phyloP scores from a whole-genome alignment of 768 basidiomycete genomes.

The Nidularia sp. region DNA sequence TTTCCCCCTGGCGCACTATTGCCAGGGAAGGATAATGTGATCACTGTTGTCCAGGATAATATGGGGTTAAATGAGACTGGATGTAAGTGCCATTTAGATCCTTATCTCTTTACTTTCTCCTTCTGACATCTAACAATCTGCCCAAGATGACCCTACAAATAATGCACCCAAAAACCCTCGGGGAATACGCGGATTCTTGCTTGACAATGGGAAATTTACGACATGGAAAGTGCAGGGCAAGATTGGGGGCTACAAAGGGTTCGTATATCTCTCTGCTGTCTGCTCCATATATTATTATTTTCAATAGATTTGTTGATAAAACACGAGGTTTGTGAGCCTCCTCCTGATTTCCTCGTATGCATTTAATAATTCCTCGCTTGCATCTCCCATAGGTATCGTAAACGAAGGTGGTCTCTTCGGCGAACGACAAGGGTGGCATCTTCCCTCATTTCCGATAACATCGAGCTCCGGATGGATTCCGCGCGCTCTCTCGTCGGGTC shows the following conservation, averaged over 20 bases:
- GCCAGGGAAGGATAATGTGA: constrained; percentile 60
- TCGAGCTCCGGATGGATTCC: constrained; percentile 37
- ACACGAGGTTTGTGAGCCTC: constrained; percentile 29
- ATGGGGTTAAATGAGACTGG: constrained; percentile 73
- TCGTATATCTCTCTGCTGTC: constrained; percentile 10
- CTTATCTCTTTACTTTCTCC: too few species aligned
- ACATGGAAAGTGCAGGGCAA: constrained; percentile 76
- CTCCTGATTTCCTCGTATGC: neutral
- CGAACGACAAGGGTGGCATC: constrained; percentile 73
- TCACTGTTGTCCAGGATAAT: constrained; percentile 78
- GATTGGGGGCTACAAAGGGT: constrained; percentile 66
- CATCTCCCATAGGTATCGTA: constrained; percentile 38
- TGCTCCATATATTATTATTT: constrained; percentile 16
- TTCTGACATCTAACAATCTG: too few species aligned
- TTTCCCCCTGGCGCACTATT: constrained; percentile 57
- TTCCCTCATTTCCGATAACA: constrained; percentile 64
- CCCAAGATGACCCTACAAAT: too few species aligned
- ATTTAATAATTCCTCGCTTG: neutral
- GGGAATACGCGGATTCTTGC: constrained; percentile 74
- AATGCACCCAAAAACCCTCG: constrained; percentile 62
- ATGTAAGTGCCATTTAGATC: neutral
- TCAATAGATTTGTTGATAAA: constrained; percentile 69
- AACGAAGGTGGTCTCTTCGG: constrained; percentile 73
- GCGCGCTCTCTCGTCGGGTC: constrained; percentile 53
- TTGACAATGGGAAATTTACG: constrained; percentile 57